These are phyloP conservation scores for Apiospora rasikravindrae DNA, from an alignment of 2,329 filamentous ascomycete species.

Conservation along the genomic window DNA sequence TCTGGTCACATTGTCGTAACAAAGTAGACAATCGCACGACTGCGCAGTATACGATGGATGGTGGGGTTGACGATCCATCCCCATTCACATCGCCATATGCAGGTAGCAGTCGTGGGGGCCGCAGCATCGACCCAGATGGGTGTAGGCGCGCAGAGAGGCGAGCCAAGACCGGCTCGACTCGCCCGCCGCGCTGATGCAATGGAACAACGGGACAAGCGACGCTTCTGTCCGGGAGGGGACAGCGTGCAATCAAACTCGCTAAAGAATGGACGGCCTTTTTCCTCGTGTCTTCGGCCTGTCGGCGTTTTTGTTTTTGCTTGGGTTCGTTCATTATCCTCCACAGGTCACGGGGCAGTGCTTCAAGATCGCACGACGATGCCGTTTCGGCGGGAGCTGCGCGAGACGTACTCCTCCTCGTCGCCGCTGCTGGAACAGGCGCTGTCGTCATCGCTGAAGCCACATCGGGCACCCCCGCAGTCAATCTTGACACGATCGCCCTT, in stretches of 20 bases:
- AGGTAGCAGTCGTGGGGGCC: slow-evolving; percentile 47
- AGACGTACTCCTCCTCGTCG: slow-evolving; percentile 65
- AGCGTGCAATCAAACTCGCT: slow-evolving; percentile 32
- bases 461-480: slow-evolving; percentile 89
- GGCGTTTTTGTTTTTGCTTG: slow-evolving; percentile 32
- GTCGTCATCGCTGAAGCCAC: slow-evolving; percentile 78
- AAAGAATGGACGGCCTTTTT: slow-evolving; percentile 40
- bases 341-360: slow-evolving; percentile 30
- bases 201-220: slow-evolving; percentile 38
- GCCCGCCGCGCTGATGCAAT: slow-evolving; percentile 41
- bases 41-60: slow-evolving; percentile 22
- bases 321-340: slow-evolving; percentile 28
- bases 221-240: slow-evolving; percentile 29
- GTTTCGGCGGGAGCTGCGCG: slow-evolving; percentile 64
- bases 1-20: slow-evolving; percentile 30
- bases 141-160: slow-evolving; percentile 34
- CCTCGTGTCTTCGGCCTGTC: slow-evolving; percentile 31
- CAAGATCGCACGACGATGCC: slow-evolving; percentile 62
- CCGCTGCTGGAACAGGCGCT: slow-evolving; percentile 72
- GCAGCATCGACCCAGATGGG: slow-evolving; percentile 60
- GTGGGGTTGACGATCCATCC: slow-evolving; percentile 19
- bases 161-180: slow-evolving; percentile 52
- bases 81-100: not conserved
- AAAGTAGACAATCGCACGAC: slow-evolving; percentile 39
- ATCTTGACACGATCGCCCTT: slow-evolving; percentile 92